Evolutionary conservation across 1,284 basidiomycete genomes (phyloP), one percentile per base, ranked within the genome.

Genomic region (Caloboletus inedulis): DNA sequence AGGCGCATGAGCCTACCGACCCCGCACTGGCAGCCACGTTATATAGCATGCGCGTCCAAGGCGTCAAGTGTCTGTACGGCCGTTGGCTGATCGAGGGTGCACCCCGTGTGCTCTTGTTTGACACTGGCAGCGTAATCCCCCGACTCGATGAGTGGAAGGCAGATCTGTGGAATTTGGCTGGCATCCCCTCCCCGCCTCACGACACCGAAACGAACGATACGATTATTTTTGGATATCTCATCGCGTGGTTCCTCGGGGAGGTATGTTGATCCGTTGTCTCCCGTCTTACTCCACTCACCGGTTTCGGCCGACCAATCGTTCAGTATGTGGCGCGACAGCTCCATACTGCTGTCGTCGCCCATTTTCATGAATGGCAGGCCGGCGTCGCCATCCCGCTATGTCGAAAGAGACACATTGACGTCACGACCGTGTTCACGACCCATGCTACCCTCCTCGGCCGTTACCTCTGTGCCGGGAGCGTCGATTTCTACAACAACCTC

Each of bases 321-420:
- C 65, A 93, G 87, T 97, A 92, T 68, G 84, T 91, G 35, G 70
- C 87, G 27, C 84, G 86, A 54, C 85, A 94, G 69, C 79, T 88
- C 34, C 79, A 82, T 56, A 87, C 84, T 12, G 92, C 95, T 43
- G 90, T 99, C 61, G 82, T 98, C 57, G 94, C 94, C 57, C 96
- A 98, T 74, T 98, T 99, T 78, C 96, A 99, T 75, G 96, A 99
- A 74, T 99, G 96, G 96, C 95, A 98, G 71, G 95, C 94, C 7
- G 96, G 96, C 52, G 84, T 98, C 37, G 94, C 96, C 29, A 98
- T 99, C 56, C 94, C 96, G 3, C 82, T 99, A 19, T 95, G 92
- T 74, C 82, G 96, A 60, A 98, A 98, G 76, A 82, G 96, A 52
- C 94, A 97, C 69, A 90, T 99, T 68, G 96, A 98, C 73, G 88